Conservation (phyloP, 179 eudicot genomes). For the Silene vulgaris region DNA sequence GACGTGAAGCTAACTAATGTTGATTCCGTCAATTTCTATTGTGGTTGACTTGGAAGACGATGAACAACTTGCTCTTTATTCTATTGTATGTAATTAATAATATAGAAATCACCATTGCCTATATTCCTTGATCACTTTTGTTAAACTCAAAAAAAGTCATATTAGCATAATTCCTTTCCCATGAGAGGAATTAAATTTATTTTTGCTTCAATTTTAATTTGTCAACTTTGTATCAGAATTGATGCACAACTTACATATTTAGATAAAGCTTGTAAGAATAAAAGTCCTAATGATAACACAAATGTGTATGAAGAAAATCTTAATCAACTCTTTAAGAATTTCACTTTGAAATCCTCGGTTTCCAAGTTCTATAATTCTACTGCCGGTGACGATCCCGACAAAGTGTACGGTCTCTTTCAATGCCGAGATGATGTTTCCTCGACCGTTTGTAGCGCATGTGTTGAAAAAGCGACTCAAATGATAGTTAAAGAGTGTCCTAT, state of each 20-base stretch:
- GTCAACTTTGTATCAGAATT: background rate
- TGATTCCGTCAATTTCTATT: background rate
- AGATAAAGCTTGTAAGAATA: background rate
- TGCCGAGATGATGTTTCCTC: constrained; percentile 20
- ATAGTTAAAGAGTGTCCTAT: constrained; percentile 8
- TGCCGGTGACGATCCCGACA: background rate
- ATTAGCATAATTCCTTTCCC: background rate
- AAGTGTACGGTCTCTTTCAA: constrained; percentile 23
- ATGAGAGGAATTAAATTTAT: constrained; percentile 9
- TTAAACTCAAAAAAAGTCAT: background rate
- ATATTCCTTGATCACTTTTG: background rate
- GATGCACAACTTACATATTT: background rate
- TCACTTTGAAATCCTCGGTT: no score
- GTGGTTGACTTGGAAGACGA: background rate
- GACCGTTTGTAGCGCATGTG: constrained; percentile 5
- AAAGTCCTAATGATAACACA: background rate
- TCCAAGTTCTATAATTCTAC: no score
- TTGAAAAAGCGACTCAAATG: background rate
- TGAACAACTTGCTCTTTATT: no score
- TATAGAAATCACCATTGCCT: background rate
- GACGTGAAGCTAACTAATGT: background rate
- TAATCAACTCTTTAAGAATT: background rate
- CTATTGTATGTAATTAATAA: no score
- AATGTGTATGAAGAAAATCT: constrained; percentile 20
- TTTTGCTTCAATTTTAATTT: background rate